phyloP scores from a whole-genome alignment of 164 flowering plant species.

The Nymphaea colorata region DNA sequence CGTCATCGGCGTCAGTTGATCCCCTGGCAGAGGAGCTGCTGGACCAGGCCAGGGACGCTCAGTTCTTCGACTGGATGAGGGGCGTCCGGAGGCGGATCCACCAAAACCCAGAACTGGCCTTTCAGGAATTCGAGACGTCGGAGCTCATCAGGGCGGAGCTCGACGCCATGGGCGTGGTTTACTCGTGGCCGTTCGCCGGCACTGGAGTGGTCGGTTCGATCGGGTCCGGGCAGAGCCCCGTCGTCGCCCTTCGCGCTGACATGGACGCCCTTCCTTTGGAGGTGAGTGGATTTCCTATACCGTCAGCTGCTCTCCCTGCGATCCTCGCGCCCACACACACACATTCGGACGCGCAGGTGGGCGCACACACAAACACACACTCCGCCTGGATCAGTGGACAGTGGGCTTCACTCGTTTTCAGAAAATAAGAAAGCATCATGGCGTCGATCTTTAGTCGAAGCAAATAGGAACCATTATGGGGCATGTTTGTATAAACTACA shows the following conservation, averaged over 20 bases:
- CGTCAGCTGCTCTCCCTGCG: no score
- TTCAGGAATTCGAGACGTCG: constrained; percentile 54
- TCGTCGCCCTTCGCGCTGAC: constrained; percentile 60
- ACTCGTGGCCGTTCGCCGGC: constrained; percentile 59
- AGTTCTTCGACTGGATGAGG: constrained; percentile 52
- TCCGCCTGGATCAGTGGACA: no score
- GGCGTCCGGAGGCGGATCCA: constrained; percentile 48
- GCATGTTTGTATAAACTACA: no score
- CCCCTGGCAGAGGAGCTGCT: constrained; percentile 23
- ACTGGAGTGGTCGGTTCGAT: constrained; percentile 58
- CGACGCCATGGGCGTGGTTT: constrained; percentile 44
- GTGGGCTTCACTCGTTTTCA: no score
- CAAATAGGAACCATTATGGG: no score
- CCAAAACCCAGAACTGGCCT: constrained; percentile 58
- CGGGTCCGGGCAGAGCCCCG: constrained; percentile 49
- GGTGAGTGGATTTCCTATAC: constrained; percentile 19
- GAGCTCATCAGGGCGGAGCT: constrained; percentile 48
- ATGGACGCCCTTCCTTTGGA: constrained; percentile 90
- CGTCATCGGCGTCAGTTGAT: constrained; percentile 2
- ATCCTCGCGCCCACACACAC: no score
- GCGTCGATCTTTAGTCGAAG: no score
- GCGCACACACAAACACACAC: no score
- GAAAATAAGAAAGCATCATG: no score
- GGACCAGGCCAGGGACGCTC: constrained; percentile 32
- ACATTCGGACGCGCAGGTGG: no score